Evolutionary conservation across 2,329 filamentous ascomycete species (phyloP).

Genomic region (Hypoxylon sp.): DNA sequence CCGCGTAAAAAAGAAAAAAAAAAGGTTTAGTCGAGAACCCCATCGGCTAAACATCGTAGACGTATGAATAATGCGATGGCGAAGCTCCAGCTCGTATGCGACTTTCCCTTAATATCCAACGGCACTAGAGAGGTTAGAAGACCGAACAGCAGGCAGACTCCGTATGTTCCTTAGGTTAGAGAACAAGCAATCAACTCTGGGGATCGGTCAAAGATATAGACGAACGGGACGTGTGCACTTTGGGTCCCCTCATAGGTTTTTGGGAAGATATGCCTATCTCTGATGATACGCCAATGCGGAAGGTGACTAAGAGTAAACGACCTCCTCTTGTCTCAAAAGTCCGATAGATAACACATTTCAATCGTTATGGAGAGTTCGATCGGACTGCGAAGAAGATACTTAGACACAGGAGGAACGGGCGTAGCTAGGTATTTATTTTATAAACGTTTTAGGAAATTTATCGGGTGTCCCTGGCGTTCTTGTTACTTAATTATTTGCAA

Average conservation of each 20-base stretch:
- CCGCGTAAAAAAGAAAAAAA: slow-evolving; percentile 26
- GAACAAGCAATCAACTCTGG: slow-evolving; percentile 13
- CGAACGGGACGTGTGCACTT: slow-evolving; percentile 16
- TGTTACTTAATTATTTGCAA: slow-evolving; percentile 41
- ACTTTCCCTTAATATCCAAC: slow-evolving; percentile 38
- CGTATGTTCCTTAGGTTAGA: slow-evolving; percentile 13
- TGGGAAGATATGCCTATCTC: slow-evolving; percentile 36
- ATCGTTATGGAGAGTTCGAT: slow-evolving; percentile 6
- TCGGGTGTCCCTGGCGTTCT: slow-evolving; percentile 29
- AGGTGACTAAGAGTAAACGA: slow-evolving; percentile 32
- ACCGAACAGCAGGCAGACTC: slow-evolving; percentile 2
- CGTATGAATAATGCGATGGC: slow-evolving; percentile 31
- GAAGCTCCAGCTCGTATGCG: slow-evolving; percentile 36
- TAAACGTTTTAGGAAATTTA: slow-evolving; percentile 30
- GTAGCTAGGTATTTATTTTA: slow-evolving; percentile 25
- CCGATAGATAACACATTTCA: slow-evolving; percentile 8
- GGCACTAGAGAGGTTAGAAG: slow-evolving; percentile 19
- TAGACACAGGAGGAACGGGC: slow-evolving; percentile 8
- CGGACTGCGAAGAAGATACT: slow-evolving; percentile 19
- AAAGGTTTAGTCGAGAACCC: slow-evolving; percentile 12
- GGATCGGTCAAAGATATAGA: slow-evolving; percentile 36
- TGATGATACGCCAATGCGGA: slow-evolving; percentile 35
- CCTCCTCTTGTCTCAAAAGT: slow-evolving; percentile 14
- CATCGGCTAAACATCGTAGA: slow-evolving; percentile 40
- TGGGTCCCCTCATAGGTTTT: slow-evolving; percentile 10